Conservation (phyloP, 2,329 filamentous ascomycete species). For the Paecilomyces niveus region DNA sequence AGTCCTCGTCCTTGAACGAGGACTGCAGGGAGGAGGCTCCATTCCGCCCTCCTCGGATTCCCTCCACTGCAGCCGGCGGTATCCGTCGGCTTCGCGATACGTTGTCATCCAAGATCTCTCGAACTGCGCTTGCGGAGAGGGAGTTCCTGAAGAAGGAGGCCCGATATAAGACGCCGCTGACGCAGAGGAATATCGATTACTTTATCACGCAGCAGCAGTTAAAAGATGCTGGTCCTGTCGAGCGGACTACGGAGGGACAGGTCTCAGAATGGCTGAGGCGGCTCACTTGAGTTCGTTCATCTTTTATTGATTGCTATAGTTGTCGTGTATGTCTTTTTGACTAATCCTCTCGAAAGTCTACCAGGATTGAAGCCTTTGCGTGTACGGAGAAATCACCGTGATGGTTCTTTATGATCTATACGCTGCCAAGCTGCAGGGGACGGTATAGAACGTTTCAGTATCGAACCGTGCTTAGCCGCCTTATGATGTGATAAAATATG, state of each 20-base stretch:
- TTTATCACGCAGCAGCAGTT: conserved; percentile 27
- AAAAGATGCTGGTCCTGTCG: conserved; percentile 49
- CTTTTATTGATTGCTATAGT: conserved; percentile 1
- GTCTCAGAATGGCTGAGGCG: conserved; percentile 69
- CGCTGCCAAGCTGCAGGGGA: background rate
- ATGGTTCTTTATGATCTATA: background rate
- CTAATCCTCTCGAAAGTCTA: background rate
- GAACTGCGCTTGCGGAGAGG: conserved; percentile 25
- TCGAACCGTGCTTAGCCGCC: background rate
- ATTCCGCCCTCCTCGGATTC: conserved; percentile 23
- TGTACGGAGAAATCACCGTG: background rate
- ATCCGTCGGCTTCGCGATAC: conserved; percentile 30
- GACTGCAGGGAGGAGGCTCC: conserved; percentile 21
- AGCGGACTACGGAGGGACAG: conserved; percentile 55
- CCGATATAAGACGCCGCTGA: conserved; percentile 26
- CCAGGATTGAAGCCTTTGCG: background rate
- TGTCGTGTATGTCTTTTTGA: background rate
- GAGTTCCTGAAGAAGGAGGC: conserved; percentile 30
- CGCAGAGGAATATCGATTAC: conserved; percentile 28
- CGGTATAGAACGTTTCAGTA: background rate
- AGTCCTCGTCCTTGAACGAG: background rate
- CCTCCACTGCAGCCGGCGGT: conserved; percentile 19
- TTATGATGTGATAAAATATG: background rate
- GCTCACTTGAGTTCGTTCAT: conserved; percentile 56
- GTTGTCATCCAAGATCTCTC: conserved; percentile 23